A percentile compares a stretch with the other conserved stretches of the same genome.
Conservation (phyloP, 2,329 filamentous ascomycete species). For the Penicillium sp. region DNA sequence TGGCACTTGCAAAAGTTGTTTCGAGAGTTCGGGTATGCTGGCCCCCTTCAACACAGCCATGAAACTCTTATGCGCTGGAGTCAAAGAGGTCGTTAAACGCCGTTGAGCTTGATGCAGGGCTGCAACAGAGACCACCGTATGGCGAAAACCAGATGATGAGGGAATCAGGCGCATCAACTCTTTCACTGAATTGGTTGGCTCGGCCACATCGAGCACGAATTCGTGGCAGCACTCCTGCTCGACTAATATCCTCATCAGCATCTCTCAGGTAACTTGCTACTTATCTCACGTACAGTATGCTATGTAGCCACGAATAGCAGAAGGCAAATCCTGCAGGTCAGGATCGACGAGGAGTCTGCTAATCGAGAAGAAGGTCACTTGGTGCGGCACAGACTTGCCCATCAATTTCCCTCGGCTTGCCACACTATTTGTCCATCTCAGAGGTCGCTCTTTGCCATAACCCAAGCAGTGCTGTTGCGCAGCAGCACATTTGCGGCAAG, state of each 20-base stretch:
- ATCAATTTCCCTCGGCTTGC: slow-evolving; percentile 13
- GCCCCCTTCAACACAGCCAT: neutral
- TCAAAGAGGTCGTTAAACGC: neutral
- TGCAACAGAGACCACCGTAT: slow-evolving; percentile 12
- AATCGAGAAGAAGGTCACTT: neutral
- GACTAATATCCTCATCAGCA: slow-evolving; percentile 2
- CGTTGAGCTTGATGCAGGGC: slow-evolving; percentile 10
- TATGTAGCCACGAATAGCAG: slow-evolving; percentile 4
- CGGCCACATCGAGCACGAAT: slow-evolving; percentile 8
- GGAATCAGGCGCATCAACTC: slow-evolving; percentile 15
- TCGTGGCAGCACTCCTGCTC: slow-evolving; percentile 13
- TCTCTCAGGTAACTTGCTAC: neutral
- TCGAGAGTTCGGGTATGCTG: neutral
- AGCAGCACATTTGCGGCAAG: slow-evolving; percentile 6
- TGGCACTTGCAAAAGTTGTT: neutral
- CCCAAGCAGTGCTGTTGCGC: slow-evolving; percentile 2
- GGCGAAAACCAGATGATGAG: slow-evolving; percentile 7
- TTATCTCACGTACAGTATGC: slow-evolving; percentile 3
- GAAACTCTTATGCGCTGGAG: neutral
- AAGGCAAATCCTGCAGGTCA: slow-evolving; percentile 1
- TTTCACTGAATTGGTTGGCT: slow-evolving; percentile 10
- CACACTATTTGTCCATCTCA: slow-evolving; percentile 15
- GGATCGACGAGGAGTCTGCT: slow-evolving; percentile 3
- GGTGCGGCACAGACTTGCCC: slow-evolving; percentile 8
- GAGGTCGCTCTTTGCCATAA: slow-evolving; percentile 7